Conservation (phyloP, 2,329 filamentous ascomycete species). For the Penicillium sclerotigenum region DNA sequence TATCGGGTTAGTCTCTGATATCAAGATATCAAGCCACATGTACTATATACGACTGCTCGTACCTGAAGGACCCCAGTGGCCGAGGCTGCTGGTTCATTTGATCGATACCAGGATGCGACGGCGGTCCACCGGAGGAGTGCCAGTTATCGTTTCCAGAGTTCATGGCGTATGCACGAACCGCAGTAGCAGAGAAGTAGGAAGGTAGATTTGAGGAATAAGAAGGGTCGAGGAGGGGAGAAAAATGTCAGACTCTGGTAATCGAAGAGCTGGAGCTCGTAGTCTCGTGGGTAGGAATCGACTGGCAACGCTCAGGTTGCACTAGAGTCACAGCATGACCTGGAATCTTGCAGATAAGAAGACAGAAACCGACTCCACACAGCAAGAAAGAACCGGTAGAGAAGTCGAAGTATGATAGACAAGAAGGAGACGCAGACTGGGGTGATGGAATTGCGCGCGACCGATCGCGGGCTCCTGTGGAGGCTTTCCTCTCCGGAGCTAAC, state of each 20-base stretch:
- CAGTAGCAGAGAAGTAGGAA: slow-evolving; percentile 1
- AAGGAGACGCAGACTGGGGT: slow-evolving; percentile 17
- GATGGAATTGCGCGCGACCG: slow-evolving; percentile 40
- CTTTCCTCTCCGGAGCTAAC: slow-evolving; percentile 32
- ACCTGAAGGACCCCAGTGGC: slow-evolving; percentile 46
- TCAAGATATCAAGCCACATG: background rate
- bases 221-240: slow-evolving; percentile 11
- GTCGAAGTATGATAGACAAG: slow-evolving; percentile 6
- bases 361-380: slow-evolving; percentile 3
- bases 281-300: slow-evolving; percentile 10
- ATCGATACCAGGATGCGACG: slow-evolving; percentile 43
- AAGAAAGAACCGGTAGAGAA: slow-evolving; percentile 9
- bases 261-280: slow-evolving; percentile 22
- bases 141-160: slow-evolving; percentile 45
- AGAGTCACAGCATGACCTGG: slow-evolving; percentile 25
- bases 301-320: slow-evolving; percentile 20
- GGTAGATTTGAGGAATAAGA: slow-evolving; percentile 14
- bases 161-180: slow-evolving; percentile 34
- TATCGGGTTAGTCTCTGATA: slow-evolving; percentile 11
- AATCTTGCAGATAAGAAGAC: slow-evolving; percentile 8
- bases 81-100: slow-evolving; percentile 44
- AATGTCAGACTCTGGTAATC: slow-evolving; percentile 9
- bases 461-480: slow-evolving; percentile 38
- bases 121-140: slow-evolving; percentile 42
- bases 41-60: slow-evolving; percentile 19